A percentile compares a stretch with the other conserved stretches of the same genome.
These are phyloP conservation scores for Wilcoxina mikolae DNA, from an alignment of 495 filamentous ascomycete genomes.

Conservation along the genomic window DNA sequence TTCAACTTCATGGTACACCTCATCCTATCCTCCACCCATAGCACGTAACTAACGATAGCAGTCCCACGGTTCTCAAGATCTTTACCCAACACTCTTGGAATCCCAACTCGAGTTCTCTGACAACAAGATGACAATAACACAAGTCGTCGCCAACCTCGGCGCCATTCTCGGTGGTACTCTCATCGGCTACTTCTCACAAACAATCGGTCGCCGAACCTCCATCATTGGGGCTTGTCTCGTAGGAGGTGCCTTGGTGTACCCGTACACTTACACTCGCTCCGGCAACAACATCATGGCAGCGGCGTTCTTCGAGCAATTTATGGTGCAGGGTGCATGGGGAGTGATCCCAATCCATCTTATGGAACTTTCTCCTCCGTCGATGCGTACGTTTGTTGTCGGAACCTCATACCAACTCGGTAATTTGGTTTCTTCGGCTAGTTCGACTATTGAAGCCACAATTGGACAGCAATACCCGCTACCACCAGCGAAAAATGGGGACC, in stretches of 20 bases:
- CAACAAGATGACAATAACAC: slow-evolving; percentile 53
- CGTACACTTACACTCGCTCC: slow-evolving; percentile 36
- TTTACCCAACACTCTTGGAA: slow-evolving; percentile 73
- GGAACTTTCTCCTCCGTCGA: slow-evolving; percentile 57
- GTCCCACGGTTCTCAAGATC: slow-evolving; percentile 81
- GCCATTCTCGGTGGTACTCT: slow-evolving; percentile 53
- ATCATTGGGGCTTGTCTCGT: slow-evolving; percentile 47
- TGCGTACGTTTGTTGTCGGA: slow-evolving; percentile 51
- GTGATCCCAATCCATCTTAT: slow-evolving; percentile 67
- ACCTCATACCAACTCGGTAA: slow-evolving; percentile 60
- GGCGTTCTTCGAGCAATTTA: slow-evolving; percentile 66
- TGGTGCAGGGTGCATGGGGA: slow-evolving; percentile 66
- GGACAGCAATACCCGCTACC: slow-evolving; percentile 58
- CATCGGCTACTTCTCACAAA: slow-evolving; percentile 56
- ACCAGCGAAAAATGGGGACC: slow-evolving; percentile 32
- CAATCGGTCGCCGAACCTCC: slow-evolving; percentile 49
- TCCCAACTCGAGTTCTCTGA: slow-evolving; percentile 60
- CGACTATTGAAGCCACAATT: slow-evolving; percentile 42
- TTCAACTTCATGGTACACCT: slow-evolving; percentile 28
- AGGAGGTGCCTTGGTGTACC: slow-evolving; percentile 35
- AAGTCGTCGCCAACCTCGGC: slow-evolving; percentile 57
- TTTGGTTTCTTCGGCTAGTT: slow-evolving; percentile 51
- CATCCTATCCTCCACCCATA: no score
- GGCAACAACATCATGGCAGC: slow-evolving; percentile 44
- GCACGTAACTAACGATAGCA: slow-evolving; percentile 14